Evolutionary conservation across 2,329 filamentous ascomycete species (phyloP).

Genomic region (Cladosporium sp.): DNA sequence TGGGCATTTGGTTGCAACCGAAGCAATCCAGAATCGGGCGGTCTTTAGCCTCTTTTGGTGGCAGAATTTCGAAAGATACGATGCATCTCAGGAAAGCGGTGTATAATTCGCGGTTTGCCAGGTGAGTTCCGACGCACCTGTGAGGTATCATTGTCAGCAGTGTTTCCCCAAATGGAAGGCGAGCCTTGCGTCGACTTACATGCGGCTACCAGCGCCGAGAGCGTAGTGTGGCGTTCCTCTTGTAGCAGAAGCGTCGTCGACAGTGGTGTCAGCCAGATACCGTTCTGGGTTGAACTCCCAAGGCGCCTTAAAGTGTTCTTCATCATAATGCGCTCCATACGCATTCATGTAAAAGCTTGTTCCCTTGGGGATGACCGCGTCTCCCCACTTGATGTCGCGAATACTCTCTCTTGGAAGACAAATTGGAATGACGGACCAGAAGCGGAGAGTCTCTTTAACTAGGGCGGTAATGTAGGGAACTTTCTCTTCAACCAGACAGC

Average conservation of each 20-base stretch:
- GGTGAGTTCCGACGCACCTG: constrained; percentile 35
- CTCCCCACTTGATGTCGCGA: constrained; percentile 67
- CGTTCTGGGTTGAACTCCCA: constrained; percentile 65
- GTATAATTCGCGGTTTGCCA: constrained; percentile 39
- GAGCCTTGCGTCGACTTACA: constrained; percentile 18
- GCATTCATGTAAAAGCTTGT: constrained; percentile 80
- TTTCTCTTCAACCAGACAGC: constrained; percentile 68
- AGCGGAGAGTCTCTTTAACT: constrained; percentile 73
- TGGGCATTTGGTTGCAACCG: constrained; percentile 44
- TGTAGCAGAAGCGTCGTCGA: constrained; percentile 35
- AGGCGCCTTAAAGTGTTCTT: constrained; percentile 61
- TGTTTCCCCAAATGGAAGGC: neutral
- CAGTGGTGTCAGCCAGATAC: constrained; percentile 54
- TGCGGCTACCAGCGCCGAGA: constrained; percentile 42
- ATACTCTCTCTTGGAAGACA: constrained; percentile 69
- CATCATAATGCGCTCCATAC: constrained; percentile 71
- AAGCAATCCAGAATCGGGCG: constrained; percentile 42
- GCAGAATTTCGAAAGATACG: constrained; percentile 43
- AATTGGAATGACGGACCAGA: constrained; percentile 75
- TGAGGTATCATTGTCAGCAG: neutral
- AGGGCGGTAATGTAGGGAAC: constrained; percentile 72
- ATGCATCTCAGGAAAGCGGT: constrained; percentile 48
- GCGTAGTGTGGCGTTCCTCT: constrained; percentile 47
- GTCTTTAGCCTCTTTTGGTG: constrained; percentile 38
- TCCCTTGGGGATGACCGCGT: constrained; percentile 64